Base-by-base conservation (phyloP, 192 early-diverging fungal genomes). In the Linnemannia elongata region DNA sequence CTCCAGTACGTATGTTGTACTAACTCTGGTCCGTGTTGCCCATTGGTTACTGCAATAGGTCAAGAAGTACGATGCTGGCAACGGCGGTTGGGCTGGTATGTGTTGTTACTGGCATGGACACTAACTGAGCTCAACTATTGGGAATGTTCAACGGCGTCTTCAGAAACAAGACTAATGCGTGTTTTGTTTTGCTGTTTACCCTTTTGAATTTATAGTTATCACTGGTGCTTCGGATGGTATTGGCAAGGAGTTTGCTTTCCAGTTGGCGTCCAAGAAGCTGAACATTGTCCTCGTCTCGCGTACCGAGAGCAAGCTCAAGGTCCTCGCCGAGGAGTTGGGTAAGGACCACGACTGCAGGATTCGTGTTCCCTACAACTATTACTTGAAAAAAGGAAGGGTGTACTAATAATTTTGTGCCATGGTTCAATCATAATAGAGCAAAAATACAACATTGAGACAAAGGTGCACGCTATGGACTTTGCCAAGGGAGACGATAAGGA, bases 201-300 rank as follows among this genome's bases (percentile, higher is more conserved):
- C 18, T 54, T 41, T 75, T 42, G 41, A 42, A 41, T n/a, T 13
- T 35, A 24, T 81, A 93, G 95, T 99, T 66, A 93, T 99, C 41
- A 99, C 98, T 45, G 98, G 98, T 71, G 97, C 97, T 42, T 97
- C 97, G 22, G 98, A 98, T 88, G 98, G 98, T 72, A 96, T 99
- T 88, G 98, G 98, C 42, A 96, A 94, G 77, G 97, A 98, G 88
- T 97, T 97, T 77, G 97, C 97, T n/a, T 81, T 93, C 63, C 97
- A 99, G 89, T 90, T 99, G 44, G 97, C 97, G 44, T 90, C 93
- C 72, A 93, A 93, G 30, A 93, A 93, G 82, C 94, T 97, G 92
- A 98, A 98, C 81, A 66, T 98, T 39, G 81, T 98, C 42, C 87
- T 99, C 49, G 89, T 98, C 45, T 95, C 96, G 68, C 95, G 98